Percentiles rank a stretch among this genome's conserved stretches.
Conservation (phyloP, 208 protist genomes). For the Vickermania spadyakhi region DNA sequence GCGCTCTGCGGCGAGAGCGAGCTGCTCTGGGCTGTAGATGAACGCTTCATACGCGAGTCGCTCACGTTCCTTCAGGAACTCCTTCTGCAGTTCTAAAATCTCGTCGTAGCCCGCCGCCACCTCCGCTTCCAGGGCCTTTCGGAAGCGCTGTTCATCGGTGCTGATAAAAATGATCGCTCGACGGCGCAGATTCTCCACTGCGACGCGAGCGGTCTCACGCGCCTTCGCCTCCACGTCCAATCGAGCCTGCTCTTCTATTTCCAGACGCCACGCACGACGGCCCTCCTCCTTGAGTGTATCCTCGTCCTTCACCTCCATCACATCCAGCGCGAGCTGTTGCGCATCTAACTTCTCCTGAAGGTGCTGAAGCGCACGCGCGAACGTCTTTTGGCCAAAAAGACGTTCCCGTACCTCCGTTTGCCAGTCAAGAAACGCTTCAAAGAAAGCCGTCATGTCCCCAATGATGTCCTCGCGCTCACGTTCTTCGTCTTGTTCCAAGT, state of each 20-base stretch:
- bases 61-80: slow-evolving; percentile 29
- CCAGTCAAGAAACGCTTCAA: slow-evolving; percentile 12
- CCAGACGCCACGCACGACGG: slow-evolving; percentile 39
- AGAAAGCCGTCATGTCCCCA: slow-evolving; percentile 12
- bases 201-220: slow-evolving; percentile 7
- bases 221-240: slow-evolving; percentile 5
- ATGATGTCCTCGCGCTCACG: slow-evolving; percentile 11
- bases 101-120: slow-evolving; percentile 10
- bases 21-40: slow-evolving; percentile 69
- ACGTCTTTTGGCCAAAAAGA: background rate
- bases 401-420: background rate
- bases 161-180: slow-evolving; percentile 51
- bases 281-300: slow-evolving; percentile 23
- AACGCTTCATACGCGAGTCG: slow-evolving; percentile 50
- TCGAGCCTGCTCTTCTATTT: slow-evolving; percentile 10
- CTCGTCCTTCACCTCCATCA: slow-evolving; percentile 10
- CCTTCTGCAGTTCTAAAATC: slow-evolving; percentile 15
- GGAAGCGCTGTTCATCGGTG: slow-evolving; percentile 22
- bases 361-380: slow-evolving; percentile 1
- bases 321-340: slow-evolving; percentile 7
- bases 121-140: slow-evolving; percentile 17
- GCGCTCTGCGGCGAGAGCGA: slow-evolving; percentile 37
- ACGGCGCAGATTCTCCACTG: slow-evolving; percentile 18
- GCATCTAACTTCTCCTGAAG: slow-evolving; percentile 5
- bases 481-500: background rate